Evolutionary conservation across 495 filamentous ascomycete genomes (phyloP).

Genomic region (Neurospora hispaniola): DNA sequence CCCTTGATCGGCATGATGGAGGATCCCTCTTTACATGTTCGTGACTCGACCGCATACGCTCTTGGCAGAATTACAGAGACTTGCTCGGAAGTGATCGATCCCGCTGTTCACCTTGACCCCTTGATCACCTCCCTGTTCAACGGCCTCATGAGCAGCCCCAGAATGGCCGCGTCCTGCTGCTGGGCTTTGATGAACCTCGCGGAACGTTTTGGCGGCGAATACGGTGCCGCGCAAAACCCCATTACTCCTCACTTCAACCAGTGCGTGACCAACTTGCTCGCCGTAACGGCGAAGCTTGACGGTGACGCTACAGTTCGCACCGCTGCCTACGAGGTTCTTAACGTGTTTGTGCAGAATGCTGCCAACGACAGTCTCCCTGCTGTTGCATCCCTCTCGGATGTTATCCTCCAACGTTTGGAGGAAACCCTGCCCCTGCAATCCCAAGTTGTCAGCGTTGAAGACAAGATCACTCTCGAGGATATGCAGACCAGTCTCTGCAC

Average conservation of each 20-base stretch:
- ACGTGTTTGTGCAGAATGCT: slow-evolving; percentile 80
- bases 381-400: slow-evolving; percentile 69
- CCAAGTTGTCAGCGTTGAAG: slow-evolving; percentile 94
- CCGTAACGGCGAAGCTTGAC: slow-evolving; percentile 72
- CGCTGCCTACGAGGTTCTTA: slow-evolving; percentile 96
- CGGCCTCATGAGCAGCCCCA: slow-evolving; percentile 80
- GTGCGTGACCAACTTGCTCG: slow-evolving; percentile 74
- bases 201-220: slow-evolving; percentile 81
- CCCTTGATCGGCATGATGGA: slow-evolving; percentile 95
- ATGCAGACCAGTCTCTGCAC: slow-evolving; percentile 94
- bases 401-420: slow-evolving; percentile 80
- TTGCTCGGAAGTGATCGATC: slow-evolving; percentile 80
- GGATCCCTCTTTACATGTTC: slow-evolving; percentile 75
- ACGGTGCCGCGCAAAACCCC: slow-evolving; percentile 64
- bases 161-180: slow-evolving; percentile 97
- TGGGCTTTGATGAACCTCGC: slow-evolving; percentile 99
- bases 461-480: slow-evolving; percentile 86
- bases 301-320: slow-evolving; percentile 91
- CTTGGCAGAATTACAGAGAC: slow-evolving; percentile 91
- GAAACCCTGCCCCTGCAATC: slow-evolving; percentile 82
- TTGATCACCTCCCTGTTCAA: slow-evolving; percentile 83
- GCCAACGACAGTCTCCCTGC: slow-evolving; percentile 74
- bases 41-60: slow-evolving; percentile 95
- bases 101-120: slow-evolving; percentile 64
- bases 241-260: slow-evolving; percentile 87